A percentile compares a stretch with the other conserved stretches of the same genome.
Conservation (phyloP, 2,329 filamentous ascomycete species). For the Xylariaceae sp. region DNA sequence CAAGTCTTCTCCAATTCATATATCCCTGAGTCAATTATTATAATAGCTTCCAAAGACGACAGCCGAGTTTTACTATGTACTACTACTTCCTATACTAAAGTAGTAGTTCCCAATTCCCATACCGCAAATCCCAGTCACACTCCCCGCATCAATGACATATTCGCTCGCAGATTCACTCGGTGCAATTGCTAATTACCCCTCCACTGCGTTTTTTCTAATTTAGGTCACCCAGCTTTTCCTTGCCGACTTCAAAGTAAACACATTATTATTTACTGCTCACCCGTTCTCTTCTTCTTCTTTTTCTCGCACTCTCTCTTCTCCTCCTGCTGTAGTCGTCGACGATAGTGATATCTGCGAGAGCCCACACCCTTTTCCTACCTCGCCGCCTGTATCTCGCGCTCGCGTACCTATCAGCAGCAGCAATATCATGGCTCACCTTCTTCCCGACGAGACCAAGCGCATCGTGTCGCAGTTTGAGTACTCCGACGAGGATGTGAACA, state of each 20-base stretch:
- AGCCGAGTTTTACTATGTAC: conserved; percentile 12
- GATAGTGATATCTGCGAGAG: conserved; percentile 52
- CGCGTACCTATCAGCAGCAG: no score
- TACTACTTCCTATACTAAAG: background rate
- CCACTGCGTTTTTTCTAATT: conserved; percentile 24
- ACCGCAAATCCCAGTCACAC: conserved; percentile 10
- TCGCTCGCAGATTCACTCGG: conserved; percentile 7
- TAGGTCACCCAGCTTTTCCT: conserved; percentile 52
- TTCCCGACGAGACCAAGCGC: conserved; percentile 68
- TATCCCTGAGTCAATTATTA: background rate
- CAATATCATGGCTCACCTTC: conserved; percentile 51
- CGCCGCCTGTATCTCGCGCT: conserved; percentile 50
- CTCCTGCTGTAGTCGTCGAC: conserved; percentile 37
- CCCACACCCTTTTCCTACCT: conserved; percentile 50
- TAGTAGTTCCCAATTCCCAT: background rate
- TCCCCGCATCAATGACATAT: conserved; percentile 18
- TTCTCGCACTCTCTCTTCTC: conserved; percentile 38
- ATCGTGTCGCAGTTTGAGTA: conserved; percentile 86
- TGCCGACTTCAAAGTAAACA: conserved; percentile 46
- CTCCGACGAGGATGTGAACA: conserved; percentile 70
- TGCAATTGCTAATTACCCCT: conserved; percentile 18
- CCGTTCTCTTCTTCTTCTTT: conserved; percentile 33
- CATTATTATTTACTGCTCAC: conserved; percentile 34
- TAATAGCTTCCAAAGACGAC: background rate
- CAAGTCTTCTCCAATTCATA: background rate